phyloP scores from a whole-genome alignment of 352 stramenopile species.

The Phytopythium oedochilum region DNA sequence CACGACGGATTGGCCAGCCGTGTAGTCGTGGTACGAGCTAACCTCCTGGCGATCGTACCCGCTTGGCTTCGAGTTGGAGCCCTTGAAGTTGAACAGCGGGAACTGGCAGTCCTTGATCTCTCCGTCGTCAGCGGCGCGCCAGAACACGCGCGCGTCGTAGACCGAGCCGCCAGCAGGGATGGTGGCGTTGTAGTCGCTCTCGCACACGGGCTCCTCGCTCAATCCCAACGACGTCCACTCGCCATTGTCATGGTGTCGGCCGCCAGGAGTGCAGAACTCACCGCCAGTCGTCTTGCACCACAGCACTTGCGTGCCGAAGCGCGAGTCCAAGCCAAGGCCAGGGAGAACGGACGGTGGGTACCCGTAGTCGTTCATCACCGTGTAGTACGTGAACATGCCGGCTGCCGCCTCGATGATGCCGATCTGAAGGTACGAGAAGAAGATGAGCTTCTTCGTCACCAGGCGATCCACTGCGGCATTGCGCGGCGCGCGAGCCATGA shows the following conservation, averaged over 20 bases:
- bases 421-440: slow-evolving; percentile 85
- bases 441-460: slow-evolving; percentile 89
- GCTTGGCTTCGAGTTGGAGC: slow-evolving; percentile 11
- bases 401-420: slow-evolving; percentile 85
- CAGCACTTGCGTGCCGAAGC: slow-evolving; percentile 64
- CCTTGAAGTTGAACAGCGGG: slow-evolving; percentile 51
- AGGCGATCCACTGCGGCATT: slow-evolving; percentile 82
- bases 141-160: slow-evolving; percentile 50
- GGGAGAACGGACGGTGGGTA: slow-evolving; percentile 61
- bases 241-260: slow-evolving; percentile 19
- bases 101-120: slow-evolving; percentile 61
- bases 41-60: slow-evolving; percentile 24
- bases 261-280: slow-evolving; percentile 40
- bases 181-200: slow-evolving; percentile 20
- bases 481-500: slow-evolving; percentile 79
- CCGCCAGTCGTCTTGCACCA: slow-evolving; percentile 71
- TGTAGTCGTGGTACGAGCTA: slow-evolving; percentile 28
- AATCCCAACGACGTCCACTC: slow-evolving; percentile 14
- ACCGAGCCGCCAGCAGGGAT: slow-evolving; percentile 22
- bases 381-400: slow-evolving; percentile 88
- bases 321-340: slow-evolving; percentile 43
- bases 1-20: slow-evolving; percentile 17
- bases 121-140: slow-evolving; percentile 34
- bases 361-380: slow-evolving; percentile 87
- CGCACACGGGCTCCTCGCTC: slow-evolving; percentile 14